Conservation (phyloP, 371 early-diverging fungal genomes). For the Capniomyces stellatus region DNA sequence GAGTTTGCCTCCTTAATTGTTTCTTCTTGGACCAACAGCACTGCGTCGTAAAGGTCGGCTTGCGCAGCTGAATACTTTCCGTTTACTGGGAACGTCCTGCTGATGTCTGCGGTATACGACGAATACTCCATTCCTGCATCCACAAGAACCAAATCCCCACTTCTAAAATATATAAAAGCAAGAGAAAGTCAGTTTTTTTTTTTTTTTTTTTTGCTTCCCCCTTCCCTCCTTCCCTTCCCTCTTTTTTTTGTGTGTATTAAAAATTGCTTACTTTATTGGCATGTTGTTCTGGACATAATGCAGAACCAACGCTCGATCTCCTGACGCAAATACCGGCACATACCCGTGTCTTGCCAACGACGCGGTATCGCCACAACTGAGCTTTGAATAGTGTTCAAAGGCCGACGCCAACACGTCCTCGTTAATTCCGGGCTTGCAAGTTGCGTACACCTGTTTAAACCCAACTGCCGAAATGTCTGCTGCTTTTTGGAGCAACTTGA, state of each 20-base stretch:
- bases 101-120: conserved; percentile 80
- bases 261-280: conserved; percentile 25
- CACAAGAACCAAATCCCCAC: conserved; percentile 64
- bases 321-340: conserved; percentile 90
- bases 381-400: conserved; percentile 46
- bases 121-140: conserved; percentile 86
- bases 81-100: conserved; percentile 85
- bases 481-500: conserved; percentile 56
- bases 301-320: conserved; percentile 75
- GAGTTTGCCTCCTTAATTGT: conserved; percentile 43
- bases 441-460: conserved; percentile 46
- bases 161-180: not conserved
- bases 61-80: conserved; percentile 73
- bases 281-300: conserved; percentile 86
- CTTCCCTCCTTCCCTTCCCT: conserved; percentile 30
- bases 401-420: conserved; percentile 64
- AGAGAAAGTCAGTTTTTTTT: too few relatives aligned
- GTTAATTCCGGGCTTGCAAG: conserved; percentile 42
- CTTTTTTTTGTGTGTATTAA: not conserved
- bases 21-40: conserved; percentile 66
- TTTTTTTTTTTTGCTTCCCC: too few relatives aligned
- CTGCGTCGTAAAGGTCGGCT: conserved; percentile 62
- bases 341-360: conserved; percentile 51
- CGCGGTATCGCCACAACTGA: conserved; percentile 6
- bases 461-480: conserved; percentile 59